These are phyloP conservation scores for Aspergillus transmontanensis DNA, from an alignment of 2,329 filamentous ascomycete genomes.

Conservation along the genomic window DNA sequence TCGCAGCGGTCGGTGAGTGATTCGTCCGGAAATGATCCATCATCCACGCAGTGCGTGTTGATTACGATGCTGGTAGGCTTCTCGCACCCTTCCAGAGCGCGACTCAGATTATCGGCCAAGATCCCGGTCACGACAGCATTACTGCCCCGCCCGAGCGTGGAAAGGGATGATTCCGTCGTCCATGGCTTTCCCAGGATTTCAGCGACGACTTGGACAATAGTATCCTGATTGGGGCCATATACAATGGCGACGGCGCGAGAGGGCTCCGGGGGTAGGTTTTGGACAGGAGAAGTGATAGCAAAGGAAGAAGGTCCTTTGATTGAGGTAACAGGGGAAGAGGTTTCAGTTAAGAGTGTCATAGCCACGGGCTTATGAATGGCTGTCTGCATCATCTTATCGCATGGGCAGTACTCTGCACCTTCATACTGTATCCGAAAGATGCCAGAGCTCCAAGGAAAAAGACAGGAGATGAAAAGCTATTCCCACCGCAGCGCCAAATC, in stretches of 20 bases:
- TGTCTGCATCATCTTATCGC: constrained; percentile 39
- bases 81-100: constrained; percentile 61
- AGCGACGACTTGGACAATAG: constrained; percentile 73
- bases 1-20: constrained; percentile 70
- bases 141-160: constrained; percentile 56
- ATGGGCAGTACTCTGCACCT: constrained; percentile 23
- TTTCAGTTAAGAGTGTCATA: constrained; percentile 32
- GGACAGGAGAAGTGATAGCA: constrained; percentile 11
- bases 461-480: constrained; percentile 8
- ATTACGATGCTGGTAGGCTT: constrained; percentile 66
- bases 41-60: constrained; percentile 74
- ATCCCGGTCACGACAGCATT: constrained; percentile 70
- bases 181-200: constrained; percentile 77
- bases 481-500: constrained; percentile 11
- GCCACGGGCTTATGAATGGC: constrained; percentile 35
- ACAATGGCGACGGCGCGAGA: constrained; percentile 60
- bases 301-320: constrained; percentile 23
- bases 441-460: not conserved
- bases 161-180: constrained; percentile 61
- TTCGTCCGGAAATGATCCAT: constrained; percentile 69
- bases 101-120: constrained; percentile 57
- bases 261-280: constrained; percentile 16
- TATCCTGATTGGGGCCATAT: constrained; percentile 71
- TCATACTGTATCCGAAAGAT: constrained; percentile 29
- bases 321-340: constrained; percentile 23